These are phyloP conservation scores for Trichosporon asahii DNA, from an alignment of 1,284 basidiomycete genomes.

Conservation along the genomic window DNA sequence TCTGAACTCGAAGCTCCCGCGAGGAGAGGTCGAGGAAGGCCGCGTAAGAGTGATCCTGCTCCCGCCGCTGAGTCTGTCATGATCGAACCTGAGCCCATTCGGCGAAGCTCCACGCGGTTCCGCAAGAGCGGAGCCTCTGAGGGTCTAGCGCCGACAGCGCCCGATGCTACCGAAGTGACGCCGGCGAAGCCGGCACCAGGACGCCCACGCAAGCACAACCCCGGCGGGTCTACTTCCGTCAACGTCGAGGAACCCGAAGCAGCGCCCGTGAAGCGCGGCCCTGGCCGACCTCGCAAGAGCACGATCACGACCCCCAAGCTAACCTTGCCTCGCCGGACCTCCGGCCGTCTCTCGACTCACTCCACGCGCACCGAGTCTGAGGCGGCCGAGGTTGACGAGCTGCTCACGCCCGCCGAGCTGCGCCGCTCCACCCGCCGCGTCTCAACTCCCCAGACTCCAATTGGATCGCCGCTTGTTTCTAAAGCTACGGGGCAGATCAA, in stretches of 20 bases:
- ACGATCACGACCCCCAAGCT: not conserved
- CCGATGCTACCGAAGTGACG: not conserved
- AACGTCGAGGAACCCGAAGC: no score
- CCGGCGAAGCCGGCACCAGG: not conserved
- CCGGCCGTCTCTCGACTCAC: not conserved
- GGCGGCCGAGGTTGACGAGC: not conserved
- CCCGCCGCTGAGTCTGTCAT: not conserved
- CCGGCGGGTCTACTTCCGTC: no score
- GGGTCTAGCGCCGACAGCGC: no score
- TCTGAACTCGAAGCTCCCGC: not conserved
- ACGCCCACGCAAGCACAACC: not conserved
- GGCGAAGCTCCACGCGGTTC: no score
- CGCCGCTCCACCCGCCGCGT: not conserved
- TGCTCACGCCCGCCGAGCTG: not conserved
- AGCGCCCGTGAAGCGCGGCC: not conserved
- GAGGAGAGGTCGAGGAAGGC: not conserved
- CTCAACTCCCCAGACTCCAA: not conserved
- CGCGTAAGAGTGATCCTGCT: not conserved
- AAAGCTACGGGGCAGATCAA: not conserved
- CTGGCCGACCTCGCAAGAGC: not conserved
- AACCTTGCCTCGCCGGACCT: not conserved
- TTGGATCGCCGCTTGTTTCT: not conserved
- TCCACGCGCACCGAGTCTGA: not conserved
- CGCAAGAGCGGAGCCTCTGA: no score
- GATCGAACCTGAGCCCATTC: not conserved